Percentiles rank a stretch among this genome's conserved stretches.
Evolutionary conservation across 441 rosid genomes (phyloP).

Genomic region (Omphalea diandra): DNA sequence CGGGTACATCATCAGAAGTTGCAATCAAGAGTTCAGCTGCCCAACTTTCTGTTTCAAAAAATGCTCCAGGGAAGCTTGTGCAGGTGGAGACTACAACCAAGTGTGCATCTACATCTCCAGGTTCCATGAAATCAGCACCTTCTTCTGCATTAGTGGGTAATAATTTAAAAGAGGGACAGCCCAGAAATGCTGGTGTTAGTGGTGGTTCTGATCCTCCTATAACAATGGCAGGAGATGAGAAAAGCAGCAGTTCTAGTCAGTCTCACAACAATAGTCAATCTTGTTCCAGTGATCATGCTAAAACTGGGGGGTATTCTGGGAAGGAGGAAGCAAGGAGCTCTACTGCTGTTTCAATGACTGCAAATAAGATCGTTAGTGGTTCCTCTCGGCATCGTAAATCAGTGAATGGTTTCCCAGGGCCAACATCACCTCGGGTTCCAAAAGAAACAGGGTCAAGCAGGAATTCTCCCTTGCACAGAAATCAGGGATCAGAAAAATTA

Average conservation of each 20-base stretch:
- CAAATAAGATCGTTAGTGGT: conserved; percentile 41
- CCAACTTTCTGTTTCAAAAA: conserved; percentile 59
- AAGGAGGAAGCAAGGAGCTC: conserved; percentile 70
- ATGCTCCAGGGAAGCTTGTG: conserved; percentile 49
- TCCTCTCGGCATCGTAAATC: conserved; percentile 54
- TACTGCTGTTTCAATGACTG: conserved; percentile 46
- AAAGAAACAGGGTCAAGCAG: conserved; percentile 49
- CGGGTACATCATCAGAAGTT: conserved; percentile 58
- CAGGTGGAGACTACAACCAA: conserved; percentile 51
- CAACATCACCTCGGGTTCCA: conserved; percentile 31
- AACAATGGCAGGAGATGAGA: conserved; percentile 49
- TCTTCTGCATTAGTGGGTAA: conserved; percentile 42
- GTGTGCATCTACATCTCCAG: conserved; percentile 54
- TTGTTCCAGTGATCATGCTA: conserved; percentile 64
- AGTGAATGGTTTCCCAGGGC: conserved; percentile 48
- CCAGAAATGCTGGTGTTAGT: conserved; percentile 37
- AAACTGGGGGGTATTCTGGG: conserved; percentile 44
- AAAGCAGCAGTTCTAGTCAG: conserved; percentile 78
- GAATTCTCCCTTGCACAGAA: conserved; percentile 47
- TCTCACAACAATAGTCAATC: conserved; percentile 79
- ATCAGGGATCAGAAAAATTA: conserved; percentile 53
- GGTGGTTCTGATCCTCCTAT: conserved; percentile 42
- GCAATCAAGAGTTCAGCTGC: conserved; percentile 55
- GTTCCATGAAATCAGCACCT: conserved; percentile 49
- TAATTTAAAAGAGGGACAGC: conserved; percentile 47